Evolutionary conservation across 2,329 filamentous ascomycete species (phyloP), one percentile per base, ranked within the genome.

Genomic region (Fusarium nodosum): DNA sequence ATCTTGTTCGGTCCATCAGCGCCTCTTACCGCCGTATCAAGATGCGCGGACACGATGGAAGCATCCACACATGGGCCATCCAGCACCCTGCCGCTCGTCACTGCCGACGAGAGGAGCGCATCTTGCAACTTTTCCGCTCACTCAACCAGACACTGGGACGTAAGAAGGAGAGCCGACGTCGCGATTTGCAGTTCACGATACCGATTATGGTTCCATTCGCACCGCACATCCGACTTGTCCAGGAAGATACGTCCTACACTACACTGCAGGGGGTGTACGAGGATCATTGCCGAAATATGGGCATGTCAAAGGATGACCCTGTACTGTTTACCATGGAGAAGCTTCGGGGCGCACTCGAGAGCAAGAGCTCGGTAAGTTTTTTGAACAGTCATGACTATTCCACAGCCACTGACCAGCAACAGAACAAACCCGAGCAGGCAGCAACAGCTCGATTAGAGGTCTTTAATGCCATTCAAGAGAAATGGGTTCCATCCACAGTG

Each of bases 11-110:
- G 57, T 93, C 91, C 12, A 93, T 97, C 73, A 94, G 94, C 56
- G 91, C 94, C 31, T 98, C 95, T 52, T 95, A 98, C 80, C 90
- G 96, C 33, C 89, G 97, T 47, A 86, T 99, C 73, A 97, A 94
- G 83, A 98, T 99, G 78, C 92, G 97, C 69, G 97, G 96, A 18
- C 95, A 98, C 77, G 97, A 99, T 80, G 96, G 97, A 71, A 98
- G 94, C 77, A 84, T 97, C n/a, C 96, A 99, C 83, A 88, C 93
- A 10, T 99, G 97, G 81, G 94, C 94, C 5, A 93, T 99, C 36
- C 97, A 99, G 77, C 95, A 98, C 78, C 97, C 96, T 6, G 94
- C 96, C 3, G 93, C 94, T 5, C 86, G 96, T 59, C 94, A 97
- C 79, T 97, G 94, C 75, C 89, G 96, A 64, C 89, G 97, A 56